Percentiles rank a stretch among this genome's conserved stretches.
Conservation (phyloP, 192 early-diverging fungal genomes). For the Podochytrium sp. region DNA sequence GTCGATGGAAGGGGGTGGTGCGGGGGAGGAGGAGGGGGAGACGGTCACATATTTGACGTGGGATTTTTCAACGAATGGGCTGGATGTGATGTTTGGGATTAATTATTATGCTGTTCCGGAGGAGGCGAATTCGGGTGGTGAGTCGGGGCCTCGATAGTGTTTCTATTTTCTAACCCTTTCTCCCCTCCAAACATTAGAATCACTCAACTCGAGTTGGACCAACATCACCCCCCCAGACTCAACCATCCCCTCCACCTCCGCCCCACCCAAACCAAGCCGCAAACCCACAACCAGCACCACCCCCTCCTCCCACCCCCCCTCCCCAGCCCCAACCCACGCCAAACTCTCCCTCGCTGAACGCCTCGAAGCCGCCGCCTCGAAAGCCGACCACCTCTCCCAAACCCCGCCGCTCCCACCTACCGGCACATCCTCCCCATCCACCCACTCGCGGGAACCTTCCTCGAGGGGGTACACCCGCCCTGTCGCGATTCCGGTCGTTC, state of each 20-base stretch:
- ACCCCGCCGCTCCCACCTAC: not conserved
- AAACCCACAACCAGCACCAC: not conserved
- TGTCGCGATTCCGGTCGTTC: not conserved
- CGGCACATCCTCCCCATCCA: not conserved
- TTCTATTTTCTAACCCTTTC: not conserved
- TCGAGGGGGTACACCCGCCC: not conserved
- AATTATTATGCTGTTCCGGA: not conserved
- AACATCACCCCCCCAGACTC: not conserved
- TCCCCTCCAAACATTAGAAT: not conserved
- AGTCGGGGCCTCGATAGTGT: constrained; percentile 8
- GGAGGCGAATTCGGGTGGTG: not conserved
- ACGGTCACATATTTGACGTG: constrained; percentile 32
- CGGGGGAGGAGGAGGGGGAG: not conserved
- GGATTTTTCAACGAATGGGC: constrained; percentile 44
- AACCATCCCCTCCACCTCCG: not conserved
- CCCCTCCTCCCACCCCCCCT: not conserved
- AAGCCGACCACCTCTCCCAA: not conserved
- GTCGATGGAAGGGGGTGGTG: constrained; percentile 3
- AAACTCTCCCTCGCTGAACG: constrained; percentile 24
- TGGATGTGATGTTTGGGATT: constrained; percentile 43
- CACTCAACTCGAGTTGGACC: not conserved
- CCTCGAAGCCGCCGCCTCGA: constrained; percentile 17
- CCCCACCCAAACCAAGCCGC: constrained; percentile 29
- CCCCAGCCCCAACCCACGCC: not conserved
- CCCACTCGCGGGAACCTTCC: not conserved